A percentile compares a stretch with the other conserved stretches of the same genome.
Conservation (phyloP, 176 grass and related monocot genomes). For the Carex kokanica region DNA sequence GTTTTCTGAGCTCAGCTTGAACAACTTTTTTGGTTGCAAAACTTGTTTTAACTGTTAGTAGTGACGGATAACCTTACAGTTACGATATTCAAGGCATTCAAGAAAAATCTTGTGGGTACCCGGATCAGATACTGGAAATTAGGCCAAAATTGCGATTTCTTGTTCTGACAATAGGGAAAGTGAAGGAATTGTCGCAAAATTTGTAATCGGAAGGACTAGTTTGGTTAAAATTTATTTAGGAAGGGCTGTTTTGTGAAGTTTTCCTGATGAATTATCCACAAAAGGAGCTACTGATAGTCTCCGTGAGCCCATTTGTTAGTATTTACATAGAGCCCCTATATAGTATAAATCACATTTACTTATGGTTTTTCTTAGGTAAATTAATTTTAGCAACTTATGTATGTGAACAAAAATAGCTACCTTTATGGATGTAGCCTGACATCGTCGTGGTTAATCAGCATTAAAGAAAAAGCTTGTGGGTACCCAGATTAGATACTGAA, state of each 20-base stretch:
- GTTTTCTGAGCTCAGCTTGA: not conserved
- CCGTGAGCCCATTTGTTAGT: not conserved
- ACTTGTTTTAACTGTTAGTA: not conserved
- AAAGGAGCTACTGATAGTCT: not conserved
- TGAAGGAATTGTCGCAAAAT: not conserved
- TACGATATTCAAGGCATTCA: not conserved
- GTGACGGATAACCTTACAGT: not conserved
- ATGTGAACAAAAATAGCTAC: not conserved
- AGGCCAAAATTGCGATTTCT: not conserved
- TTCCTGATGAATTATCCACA: not conserved
- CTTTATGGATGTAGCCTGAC: not conserved
- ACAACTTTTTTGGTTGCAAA: not conserved
- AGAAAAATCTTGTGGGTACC: not conserved
- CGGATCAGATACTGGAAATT: not conserved
- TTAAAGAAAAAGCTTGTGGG: too few species aligned
- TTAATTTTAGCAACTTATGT: not conserved
- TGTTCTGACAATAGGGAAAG: not conserved
- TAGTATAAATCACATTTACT: not conserved
- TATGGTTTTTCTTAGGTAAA: not conserved
- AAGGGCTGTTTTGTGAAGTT: not conserved
- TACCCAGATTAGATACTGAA: too few species aligned
- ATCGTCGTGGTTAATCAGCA: not conserved
- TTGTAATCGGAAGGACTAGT: not conserved
- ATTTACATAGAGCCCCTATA: not conserved
- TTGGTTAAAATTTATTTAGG: not conserved